phyloP scores from a whole-genome alignment of 106 monocot species.

The Dendrobium catenatum region DNA sequence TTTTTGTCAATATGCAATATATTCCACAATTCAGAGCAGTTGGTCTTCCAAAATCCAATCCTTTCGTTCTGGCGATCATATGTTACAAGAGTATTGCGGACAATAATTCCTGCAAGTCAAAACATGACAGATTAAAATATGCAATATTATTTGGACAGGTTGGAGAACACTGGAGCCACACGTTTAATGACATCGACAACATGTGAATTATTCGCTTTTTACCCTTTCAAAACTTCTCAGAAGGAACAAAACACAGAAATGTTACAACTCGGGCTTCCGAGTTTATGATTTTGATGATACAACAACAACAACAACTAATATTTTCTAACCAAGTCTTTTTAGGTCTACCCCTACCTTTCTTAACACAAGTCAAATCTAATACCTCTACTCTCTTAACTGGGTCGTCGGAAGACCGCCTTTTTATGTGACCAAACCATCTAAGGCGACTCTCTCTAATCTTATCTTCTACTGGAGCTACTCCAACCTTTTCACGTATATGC shows the following conservation, averaged over 20 bases:
- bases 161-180: neutral
- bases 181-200: neutral
- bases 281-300: too few species aligned
- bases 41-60: constrained; percentile 98
- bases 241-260: neutral
- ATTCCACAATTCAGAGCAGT: constrained; percentile 80
- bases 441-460: too few species aligned
- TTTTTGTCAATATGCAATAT: constrained; percentile 29
- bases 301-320: too few species aligned
- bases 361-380: too few species aligned
- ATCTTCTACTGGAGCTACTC: too few species aligned
- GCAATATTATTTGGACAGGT: neutral
- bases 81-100: constrained; percentile 85
- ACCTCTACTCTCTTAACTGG: too few species aligned
- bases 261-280: too few species aligned
- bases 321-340: too few species aligned
- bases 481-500: too few species aligned
- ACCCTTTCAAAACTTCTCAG: neutral
- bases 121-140: neutral
- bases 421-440: too few species aligned
- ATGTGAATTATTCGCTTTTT: neutral
- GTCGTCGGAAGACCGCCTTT: too few species aligned
- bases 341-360: too few species aligned
- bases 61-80: constrained; percentile 82
- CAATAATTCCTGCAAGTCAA: constrained; percentile 68